Conservation (phyloP, 257 asterid species). For the Solanum medicagineum region DNA sequence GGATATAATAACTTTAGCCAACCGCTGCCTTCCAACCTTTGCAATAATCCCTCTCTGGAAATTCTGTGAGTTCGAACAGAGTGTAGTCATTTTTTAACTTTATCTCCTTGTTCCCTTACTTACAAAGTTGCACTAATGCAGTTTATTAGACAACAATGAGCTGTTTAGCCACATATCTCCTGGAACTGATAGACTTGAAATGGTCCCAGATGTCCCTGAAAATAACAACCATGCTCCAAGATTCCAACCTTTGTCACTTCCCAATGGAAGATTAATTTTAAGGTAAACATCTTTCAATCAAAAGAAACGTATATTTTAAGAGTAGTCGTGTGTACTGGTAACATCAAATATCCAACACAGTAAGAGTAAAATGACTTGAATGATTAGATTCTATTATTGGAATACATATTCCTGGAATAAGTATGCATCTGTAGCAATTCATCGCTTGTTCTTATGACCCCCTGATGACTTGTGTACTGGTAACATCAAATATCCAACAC, state of each 20-base stretch:
- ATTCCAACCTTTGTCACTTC: slow-evolving; percentile 4
- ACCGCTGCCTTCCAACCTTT: slow-evolving; percentile 43
- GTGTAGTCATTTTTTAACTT: background rate
- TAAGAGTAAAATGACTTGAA: background rate
- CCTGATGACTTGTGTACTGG: background rate
- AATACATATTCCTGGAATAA: background rate
- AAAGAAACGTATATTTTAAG: background rate
- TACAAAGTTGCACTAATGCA: slow-evolving; percentile 11
- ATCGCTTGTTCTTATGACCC: background rate
- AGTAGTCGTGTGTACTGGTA: background rate
- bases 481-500: background rate
- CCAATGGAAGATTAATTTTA: slow-evolving; percentile 13
- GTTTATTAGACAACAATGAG: slow-evolving; percentile 66
- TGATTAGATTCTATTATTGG: background rate
- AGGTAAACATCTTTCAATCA: slow-evolving; percentile 23
- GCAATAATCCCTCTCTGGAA: slow-evolving; percentile 38
- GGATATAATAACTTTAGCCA: slow-evolving; percentile 77
- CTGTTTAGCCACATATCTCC: slow-evolving; percentile 23
- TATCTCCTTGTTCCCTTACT: background rate
- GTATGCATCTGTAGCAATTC: background rate
- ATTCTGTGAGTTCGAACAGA: slow-evolving; percentile 36
- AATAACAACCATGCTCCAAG: slow-evolving; percentile 15
- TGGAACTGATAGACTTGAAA: slow-evolving; percentile 37
- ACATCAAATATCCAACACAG: background rate
- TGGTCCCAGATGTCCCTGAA: slow-evolving; percentile 46